Evolutionary conservation across 495 filamentous ascomycete species (phyloP).

Genomic region (Penicillium lagena): DNA sequence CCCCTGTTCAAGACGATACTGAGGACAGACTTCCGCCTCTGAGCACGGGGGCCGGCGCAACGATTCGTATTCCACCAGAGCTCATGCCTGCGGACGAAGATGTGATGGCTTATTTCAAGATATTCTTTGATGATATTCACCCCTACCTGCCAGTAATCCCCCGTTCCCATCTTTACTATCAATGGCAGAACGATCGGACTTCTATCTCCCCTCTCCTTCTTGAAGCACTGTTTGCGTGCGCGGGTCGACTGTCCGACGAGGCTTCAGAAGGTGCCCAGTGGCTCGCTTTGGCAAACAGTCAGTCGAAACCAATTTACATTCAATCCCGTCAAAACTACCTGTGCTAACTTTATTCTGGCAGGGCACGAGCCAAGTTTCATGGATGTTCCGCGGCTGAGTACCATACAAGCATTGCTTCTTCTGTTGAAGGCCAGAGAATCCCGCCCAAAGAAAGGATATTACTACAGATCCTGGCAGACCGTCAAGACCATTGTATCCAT

Average conservation of each 20-base stretch:
- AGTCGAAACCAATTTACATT: slow-evolving; percentile 21
- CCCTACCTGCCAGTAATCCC: slow-evolving; percentile 95
- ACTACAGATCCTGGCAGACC: slow-evolving; percentile 97
- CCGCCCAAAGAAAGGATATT: slow-evolving; percentile 89
- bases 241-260: slow-evolving; percentile 75
- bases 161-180: slow-evolving; percentile 75
- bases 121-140: slow-evolving; percentile 89
- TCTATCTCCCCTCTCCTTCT: slow-evolving; percentile 88
- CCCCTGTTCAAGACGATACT: slow-evolving; percentile 68
- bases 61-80: slow-evolving; percentile 84
- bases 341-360: slow-evolving; percentile 31
- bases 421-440: slow-evolving; percentile 88
- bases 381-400: slow-evolving; percentile 89
- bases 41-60: slow-evolving; percentile 58
- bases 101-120: slow-evolving; percentile 78
- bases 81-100: slow-evolving; percentile 89
- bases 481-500: slow-evolving; percentile 87
- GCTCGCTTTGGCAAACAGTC: slow-evolving; percentile 88
- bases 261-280: slow-evolving; percentile 83
- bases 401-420: slow-evolving; percentile 84
- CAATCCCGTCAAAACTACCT: not conserved
- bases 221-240: slow-evolving; percentile 94
- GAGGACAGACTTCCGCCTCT: slow-evolving; percentile 68
- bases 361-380: slow-evolving; percentile 94
- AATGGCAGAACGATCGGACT: slow-evolving; percentile 82